phyloP scores from a whole-genome alignment of 129 eudicot genomes.

The Pulicaria dysenterica region DNA sequence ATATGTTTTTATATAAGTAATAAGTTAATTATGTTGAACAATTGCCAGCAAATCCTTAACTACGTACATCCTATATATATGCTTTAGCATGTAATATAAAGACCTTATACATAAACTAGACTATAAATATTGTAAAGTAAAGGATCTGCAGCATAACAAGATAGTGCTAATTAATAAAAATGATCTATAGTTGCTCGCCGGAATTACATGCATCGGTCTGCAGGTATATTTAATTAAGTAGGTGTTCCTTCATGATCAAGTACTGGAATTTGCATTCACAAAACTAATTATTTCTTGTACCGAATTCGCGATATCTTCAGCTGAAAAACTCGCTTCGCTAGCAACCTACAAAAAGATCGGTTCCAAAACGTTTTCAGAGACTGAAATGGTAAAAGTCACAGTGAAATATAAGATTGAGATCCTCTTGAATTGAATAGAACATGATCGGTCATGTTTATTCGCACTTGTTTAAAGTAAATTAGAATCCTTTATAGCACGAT shows the following conservation, averaged over 20 bases:
- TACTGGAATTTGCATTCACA: constrained; percentile 63
- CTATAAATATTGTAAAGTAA: constrained; percentile 18
- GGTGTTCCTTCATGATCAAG: constrained; percentile 22
- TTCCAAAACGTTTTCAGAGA: background rate
- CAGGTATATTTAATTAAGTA: background rate
- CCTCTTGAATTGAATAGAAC: too few species aligned
- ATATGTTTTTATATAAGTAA: too few species aligned
- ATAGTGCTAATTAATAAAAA: constrained; percentile 6
- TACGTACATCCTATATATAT: too few species aligned
- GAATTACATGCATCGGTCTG: background rate
- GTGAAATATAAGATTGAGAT: too few species aligned
- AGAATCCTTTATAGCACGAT: too few species aligned
- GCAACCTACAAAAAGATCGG: constrained; percentile 47
- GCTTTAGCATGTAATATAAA: constrained; percentile 22
- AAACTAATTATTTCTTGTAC: constrained; percentile 77
- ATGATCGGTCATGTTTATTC: too few species aligned
- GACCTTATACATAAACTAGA: constrained; percentile 19
- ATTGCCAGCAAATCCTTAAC: too few species aligned
- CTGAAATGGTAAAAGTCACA: too few species aligned
- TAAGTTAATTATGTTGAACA: too few species aligned
- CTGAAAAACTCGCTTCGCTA: constrained; percentile 71
- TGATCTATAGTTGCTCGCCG: background rate
- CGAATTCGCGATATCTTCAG: constrained; percentile 80
- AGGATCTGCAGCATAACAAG: constrained; percentile 19
- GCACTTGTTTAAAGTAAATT: too few species aligned